These are phyloP conservation scores for Microdochium trichocladiopsis DNA, from an alignment of 2,329 filamentous ascomycete species.

Conservation along the genomic window DNA sequence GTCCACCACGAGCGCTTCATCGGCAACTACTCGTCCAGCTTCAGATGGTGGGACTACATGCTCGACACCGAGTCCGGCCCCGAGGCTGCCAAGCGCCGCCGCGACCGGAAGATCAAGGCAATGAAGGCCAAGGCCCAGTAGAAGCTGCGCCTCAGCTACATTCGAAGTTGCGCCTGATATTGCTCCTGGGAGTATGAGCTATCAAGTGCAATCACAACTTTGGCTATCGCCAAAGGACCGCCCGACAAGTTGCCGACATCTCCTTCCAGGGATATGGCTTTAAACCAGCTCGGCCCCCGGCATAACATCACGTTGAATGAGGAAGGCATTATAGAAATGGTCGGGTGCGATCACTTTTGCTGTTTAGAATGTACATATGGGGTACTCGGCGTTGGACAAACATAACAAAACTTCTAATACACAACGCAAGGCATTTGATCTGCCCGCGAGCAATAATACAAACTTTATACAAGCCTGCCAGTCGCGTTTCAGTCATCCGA, in stretches of 20 bases:
- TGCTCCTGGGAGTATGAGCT: too few relatives aligned
- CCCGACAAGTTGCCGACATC: too few relatives aligned
- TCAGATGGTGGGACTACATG: slow-evolving; percentile 97
- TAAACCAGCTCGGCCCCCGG: not conserved
- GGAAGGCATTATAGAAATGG: not conserved
- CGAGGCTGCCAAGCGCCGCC: slow-evolving; percentile 76
- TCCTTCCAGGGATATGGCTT: too few relatives aligned
- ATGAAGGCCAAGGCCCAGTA: slow-evolving; percentile 62
- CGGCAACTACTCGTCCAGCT: slow-evolving; percentile 95
- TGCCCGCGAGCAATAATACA: not conserved
- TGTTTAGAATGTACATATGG: not conserved
- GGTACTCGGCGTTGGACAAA: not conserved
- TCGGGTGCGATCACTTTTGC: not conserved
- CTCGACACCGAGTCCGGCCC: slow-evolving; percentile 90
- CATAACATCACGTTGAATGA: not conserved
- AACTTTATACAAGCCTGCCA: too few relatives aligned
- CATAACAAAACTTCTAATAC: not conserved
- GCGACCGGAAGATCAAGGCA: slow-evolving; percentile 66
- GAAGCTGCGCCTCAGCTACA: slow-evolving; percentile 9
- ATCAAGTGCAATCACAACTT: too few relatives aligned
- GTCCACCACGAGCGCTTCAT: slow-evolving; percentile 98
- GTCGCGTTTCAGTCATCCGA: too few relatives aligned
- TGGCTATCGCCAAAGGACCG: too few relatives aligned
- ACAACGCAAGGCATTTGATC: not conserved
- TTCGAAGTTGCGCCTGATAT: not conserved